Evolutionary conservation across 2,329 filamentous ascomycete species (phyloP), one percentile per base, ranked within the genome.

Genomic region (Chalaropsis thielavioides): DNA sequence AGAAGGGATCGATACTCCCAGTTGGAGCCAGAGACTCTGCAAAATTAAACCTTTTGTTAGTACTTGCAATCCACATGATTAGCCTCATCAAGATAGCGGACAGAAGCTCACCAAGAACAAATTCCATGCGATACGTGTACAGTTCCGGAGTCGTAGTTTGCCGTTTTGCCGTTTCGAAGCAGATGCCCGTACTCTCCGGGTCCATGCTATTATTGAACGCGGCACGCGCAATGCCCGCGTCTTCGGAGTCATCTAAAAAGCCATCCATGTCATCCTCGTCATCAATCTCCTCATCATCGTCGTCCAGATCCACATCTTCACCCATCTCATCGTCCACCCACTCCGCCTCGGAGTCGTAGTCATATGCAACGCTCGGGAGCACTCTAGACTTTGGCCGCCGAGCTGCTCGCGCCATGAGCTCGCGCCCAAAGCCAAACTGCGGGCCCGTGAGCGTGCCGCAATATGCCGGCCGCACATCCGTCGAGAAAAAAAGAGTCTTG

Each of bases 211-310:
- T 84, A 78, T 82, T 70, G 82, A 75, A 86, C 74, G 72, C 82
- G 77, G 78, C 82, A 81, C 73, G 79, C 68, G 75, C 78, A 72
- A 74, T 76, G 67, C 76, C 81, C 71, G 74, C 72, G 67, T 94
- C 89, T 63, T 95, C 89, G 5, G 89, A 89, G 70, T 95, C 90
- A 69, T 96, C 92, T 1, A 96, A 78, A 71, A 96, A 96, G 19
- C 85, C 92, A 3, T 90, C 89, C 85, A 96, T 88, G 67, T 95
- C 91, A 17, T 89, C 88, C n/a, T 84, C 87, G 65, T 88, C 87
- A 66, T 88, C 87, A 0, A 79, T 68, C n/a, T 81, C 92, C 78
- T 81, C 91, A 76, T 82, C 82, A 35, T 81, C 80, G 8, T 88
- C 85, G 22, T 88, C 86, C 1, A 86, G 81, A 15, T 84, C 85